Conservation (phyloP, 345 rosid genomes). For the Geranium rotundifolium region DNA sequence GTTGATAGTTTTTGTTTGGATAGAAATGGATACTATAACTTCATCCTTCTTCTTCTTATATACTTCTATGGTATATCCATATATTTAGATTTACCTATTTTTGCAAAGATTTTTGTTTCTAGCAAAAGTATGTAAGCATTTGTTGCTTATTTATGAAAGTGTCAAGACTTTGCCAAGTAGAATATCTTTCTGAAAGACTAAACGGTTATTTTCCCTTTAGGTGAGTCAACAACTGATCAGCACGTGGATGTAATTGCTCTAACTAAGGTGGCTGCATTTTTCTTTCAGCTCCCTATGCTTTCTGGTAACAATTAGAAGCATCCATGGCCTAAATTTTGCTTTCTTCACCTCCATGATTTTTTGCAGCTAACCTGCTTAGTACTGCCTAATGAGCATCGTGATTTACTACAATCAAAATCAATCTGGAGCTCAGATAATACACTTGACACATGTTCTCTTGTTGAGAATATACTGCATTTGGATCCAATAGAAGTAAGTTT, state of each 20-base stretch:
- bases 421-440: constrained; percentile 81
- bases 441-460: constrained; percentile 40
- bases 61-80: neutral
- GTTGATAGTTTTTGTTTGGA: neutral
- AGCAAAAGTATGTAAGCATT: too few species aligned
- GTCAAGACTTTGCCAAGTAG: neutral
- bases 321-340: neutral
- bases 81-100: too few species aligned
- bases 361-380: constrained; percentile 70
- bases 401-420: constrained; percentile 59
- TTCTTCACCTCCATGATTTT: neutral
- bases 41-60: neutral
- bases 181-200: neutral
- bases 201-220: constrained; percentile 30
- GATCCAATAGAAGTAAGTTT: constrained; percentile 76
- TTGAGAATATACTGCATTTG: constrained; percentile 73
- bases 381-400: constrained; percentile 50
- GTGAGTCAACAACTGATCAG: constrained; percentile 36
- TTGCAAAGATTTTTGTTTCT: too few species aligned
- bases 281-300: neutral
- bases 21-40: neutral
- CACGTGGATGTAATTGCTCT: constrained; percentile 65
- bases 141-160: too few species aligned
- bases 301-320: neutral
- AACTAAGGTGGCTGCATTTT: constrained; percentile 39